Evolutionary conservation across 2,329 filamentous ascomycete genomes (phyloP).

Genomic region (Fusarium tjaetaba): DNA sequence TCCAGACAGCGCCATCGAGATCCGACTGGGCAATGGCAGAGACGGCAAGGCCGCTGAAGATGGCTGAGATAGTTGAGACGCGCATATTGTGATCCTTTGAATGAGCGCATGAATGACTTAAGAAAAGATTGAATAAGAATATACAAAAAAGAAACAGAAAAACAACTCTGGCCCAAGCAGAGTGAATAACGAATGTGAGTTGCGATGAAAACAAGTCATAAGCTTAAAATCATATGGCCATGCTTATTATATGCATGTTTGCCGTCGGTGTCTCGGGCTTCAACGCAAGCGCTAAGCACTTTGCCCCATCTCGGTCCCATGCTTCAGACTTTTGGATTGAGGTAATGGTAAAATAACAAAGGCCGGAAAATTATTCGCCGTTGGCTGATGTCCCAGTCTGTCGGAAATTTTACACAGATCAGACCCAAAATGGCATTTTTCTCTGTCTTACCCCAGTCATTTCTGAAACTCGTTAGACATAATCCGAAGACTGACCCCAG

Average conservation of each 20-base stretch:
- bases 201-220: neutral
- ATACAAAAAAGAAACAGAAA: neutral
- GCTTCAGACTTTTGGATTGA: neutral
- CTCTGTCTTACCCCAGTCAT: rapidly evolving
- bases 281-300: neutral
- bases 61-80: neutral
- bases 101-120: neutral
- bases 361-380: conserved; percentile 3
- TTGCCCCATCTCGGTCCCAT: neutral
- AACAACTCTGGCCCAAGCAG: conserved; percentile 12
- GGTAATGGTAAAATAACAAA: neutral
- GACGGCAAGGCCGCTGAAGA: conserved; percentile 15
- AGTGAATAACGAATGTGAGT: conserved; percentile 2
- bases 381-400: neutral
- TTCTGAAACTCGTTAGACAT: neutral
- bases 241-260: neutral
- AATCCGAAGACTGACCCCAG: rapidly evolving
- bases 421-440: neutral
- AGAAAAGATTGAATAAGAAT: neutral
- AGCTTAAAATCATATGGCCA: neutral
- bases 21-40: conserved; percentile 23
- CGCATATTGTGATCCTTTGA: neutral
- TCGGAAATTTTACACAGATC: neutral
- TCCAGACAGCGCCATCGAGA: conserved; percentile 31
- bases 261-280: neutral